Conservation (phyloP, 2,329 filamentous ascomycete species). For the Ceratocystis ficicola region DNA sequence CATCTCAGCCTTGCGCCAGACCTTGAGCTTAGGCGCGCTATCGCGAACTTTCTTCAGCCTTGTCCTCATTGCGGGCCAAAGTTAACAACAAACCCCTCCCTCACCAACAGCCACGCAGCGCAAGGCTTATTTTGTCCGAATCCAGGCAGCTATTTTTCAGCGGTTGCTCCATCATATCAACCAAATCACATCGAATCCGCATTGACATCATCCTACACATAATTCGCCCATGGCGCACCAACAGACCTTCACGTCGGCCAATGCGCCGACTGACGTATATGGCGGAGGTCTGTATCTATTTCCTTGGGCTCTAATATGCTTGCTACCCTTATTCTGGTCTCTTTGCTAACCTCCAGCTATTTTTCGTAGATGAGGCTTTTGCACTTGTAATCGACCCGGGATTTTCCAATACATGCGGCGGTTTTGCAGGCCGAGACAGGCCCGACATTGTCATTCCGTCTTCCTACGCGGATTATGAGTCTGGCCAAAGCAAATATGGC, state of each 20-base stretch:
- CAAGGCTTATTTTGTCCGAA: not conserved
- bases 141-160: not conserved
- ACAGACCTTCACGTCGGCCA: constrained; percentile 22
- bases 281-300: constrained; percentile 41
- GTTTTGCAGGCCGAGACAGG: constrained; percentile 94
- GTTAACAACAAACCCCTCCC: constrained; percentile 1
- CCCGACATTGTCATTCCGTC: constrained; percentile 89
- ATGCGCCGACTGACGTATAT: constrained; percentile 46
- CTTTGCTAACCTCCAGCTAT: constrained; percentile 10
- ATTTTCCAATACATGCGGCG: constrained; percentile 79
- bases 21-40: not conserved
- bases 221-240: constrained; percentile 41
- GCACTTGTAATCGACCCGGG: constrained; percentile 94
- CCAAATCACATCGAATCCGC: not conserved
- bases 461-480: constrained; percentile 58
- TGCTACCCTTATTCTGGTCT: not conserved
- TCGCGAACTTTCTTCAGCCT: constrained; percentile 11
- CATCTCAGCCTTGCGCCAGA: too few relatives aligned
- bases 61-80: not conserved
- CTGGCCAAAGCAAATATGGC: constrained; percentile 58
- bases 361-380: constrained; percentile 75
- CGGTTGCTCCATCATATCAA: not conserved
- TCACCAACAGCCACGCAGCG: not conserved
- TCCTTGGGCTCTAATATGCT: constrained; percentile 8
- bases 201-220: constrained; percentile 1